These are phyloP conservation scores for Neospermospora avenae DNA, from an alignment of 2,329 filamentous ascomycete species.

Conservation along the genomic window DNA sequence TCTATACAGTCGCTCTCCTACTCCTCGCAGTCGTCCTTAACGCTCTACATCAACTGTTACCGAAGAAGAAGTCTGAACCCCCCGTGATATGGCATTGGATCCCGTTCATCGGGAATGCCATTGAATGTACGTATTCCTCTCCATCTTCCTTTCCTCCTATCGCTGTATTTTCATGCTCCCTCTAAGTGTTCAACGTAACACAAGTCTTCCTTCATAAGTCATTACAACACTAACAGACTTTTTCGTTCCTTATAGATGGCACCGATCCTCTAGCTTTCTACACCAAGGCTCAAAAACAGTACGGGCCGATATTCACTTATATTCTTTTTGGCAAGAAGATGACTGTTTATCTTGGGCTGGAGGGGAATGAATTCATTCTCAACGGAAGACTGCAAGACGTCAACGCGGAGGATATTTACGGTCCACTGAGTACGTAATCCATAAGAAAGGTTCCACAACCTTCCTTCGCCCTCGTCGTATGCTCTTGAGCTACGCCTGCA, in stretches of 20 bases:
- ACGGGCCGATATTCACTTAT: not conserved
- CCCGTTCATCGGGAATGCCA: not conserved
- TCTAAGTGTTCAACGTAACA: too few species aligned
- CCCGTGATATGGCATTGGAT: not conserved
- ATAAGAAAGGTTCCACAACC: too few species aligned
- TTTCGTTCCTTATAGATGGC: not conserved
- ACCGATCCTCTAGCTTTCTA: not conserved
- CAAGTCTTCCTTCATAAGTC: not conserved
- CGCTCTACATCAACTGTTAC: not conserved
- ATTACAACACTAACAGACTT: not conserved
- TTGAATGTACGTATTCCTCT: not conserved
- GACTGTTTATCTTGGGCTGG: conserved; percentile 75
- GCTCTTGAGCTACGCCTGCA: not conserved
- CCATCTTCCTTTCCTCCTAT: not conserved
- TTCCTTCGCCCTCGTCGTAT: not conserved
- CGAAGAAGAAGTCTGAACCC: not conserved
- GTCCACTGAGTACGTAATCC: conserved; percentile 52
- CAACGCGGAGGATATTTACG: conserved; percentile 87
- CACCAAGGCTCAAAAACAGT: not conserved
- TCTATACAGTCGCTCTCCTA: not conserved
- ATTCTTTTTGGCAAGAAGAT: conserved; percentile 79
- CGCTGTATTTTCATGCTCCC: too few species aligned
- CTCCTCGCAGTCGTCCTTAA: not conserved
- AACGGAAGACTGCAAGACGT: conserved; percentile 89
- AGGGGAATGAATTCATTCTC: conserved; percentile 83